These are phyloP conservation scores for Posidonia oceanica DNA, from an alignment of 116 monocot genomes.

Conservation along the genomic window DNA sequence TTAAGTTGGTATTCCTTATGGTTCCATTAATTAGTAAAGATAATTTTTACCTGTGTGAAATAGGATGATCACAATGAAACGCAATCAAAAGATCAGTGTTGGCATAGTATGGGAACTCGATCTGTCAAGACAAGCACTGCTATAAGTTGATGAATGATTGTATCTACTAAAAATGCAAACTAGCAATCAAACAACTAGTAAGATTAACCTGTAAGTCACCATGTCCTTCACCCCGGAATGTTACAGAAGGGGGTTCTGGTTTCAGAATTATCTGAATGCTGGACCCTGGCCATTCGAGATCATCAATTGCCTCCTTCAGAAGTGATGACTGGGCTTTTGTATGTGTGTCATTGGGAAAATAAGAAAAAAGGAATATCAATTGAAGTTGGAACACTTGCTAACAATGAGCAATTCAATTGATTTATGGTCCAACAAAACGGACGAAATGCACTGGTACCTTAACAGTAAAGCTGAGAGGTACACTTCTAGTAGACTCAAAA, in stretches of 20 bases:
- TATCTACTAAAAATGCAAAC: not conserved
- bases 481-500: constrained; percentile 60
- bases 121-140: constrained; percentile 28
- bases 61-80: constrained; percentile 64
- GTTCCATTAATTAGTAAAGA: too few relatives aligned
- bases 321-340: constrained; percentile 42
- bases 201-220: constrained; percentile 81
- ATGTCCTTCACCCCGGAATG: constrained; percentile 83
- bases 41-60: constrained; percentile 52
- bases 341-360: not conserved
- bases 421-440: not conserved
- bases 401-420: not conserved
- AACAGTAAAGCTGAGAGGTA: constrained; percentile 69
- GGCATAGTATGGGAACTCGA: constrained; percentile 75
- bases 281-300: constrained; percentile 96
- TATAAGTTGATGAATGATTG: not conserved
- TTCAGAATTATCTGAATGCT: constrained; percentile 74
- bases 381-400: not conserved
- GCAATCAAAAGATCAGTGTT: constrained; percentile 79
- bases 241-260: constrained; percentile 71
- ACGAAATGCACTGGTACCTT: constrained; percentile 30
- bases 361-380: not conserved
- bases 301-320: constrained; percentile 93
- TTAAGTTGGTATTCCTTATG: too few relatives aligned
- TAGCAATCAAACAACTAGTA: not conserved